phyloP scores from a whole-genome alignment of 202 grass and related monocot genomes.

The Bolboschoenoplectus hybrid region DNA sequence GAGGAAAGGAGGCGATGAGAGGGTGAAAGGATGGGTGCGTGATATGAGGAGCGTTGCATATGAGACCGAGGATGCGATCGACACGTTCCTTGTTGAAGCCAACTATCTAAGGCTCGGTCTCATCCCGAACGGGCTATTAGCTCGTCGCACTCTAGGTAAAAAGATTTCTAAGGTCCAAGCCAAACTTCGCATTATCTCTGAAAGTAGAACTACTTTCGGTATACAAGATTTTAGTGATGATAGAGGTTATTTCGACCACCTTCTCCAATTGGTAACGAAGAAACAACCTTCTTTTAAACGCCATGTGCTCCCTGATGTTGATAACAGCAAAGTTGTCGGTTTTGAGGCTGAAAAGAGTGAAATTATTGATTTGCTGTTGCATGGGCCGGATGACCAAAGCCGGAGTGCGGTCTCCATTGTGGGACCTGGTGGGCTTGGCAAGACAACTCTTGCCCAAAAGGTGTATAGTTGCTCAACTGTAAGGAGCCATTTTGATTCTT shows the following conservation, averaged over 20 bases:
- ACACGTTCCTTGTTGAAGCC: conserved; percentile 1
- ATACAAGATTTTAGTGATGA: background rate
- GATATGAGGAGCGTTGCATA: conserved; percentile 25
- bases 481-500: background rate
- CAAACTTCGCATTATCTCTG: background rate
- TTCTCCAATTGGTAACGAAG: background rate
- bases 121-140: background rate
- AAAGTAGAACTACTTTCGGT: conserved; percentile 19
- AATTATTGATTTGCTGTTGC: background rate
- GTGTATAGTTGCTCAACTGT: background rate
- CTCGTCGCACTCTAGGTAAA: background rate
- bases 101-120: background rate
- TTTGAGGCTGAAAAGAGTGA: background rate
- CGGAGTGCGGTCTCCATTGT: background rate
- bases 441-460: background rate
- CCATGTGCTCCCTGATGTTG: background rate
- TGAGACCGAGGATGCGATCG: conserved; percentile 27
- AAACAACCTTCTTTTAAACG: background rate
- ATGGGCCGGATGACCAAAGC: background rate
- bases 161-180: conserved; percentile 9
- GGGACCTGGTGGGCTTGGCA: background rate
- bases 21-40: conserved; percentile 8
- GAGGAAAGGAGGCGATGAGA: background rate
- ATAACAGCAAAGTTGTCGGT: background rate
- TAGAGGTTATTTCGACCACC: background rate